Evolutionary conservation across 2,329 filamentous ascomycete species (phyloP), one percentile per base, ranked within the genome.

Genomic region (Sarocladium strictum): DNA sequence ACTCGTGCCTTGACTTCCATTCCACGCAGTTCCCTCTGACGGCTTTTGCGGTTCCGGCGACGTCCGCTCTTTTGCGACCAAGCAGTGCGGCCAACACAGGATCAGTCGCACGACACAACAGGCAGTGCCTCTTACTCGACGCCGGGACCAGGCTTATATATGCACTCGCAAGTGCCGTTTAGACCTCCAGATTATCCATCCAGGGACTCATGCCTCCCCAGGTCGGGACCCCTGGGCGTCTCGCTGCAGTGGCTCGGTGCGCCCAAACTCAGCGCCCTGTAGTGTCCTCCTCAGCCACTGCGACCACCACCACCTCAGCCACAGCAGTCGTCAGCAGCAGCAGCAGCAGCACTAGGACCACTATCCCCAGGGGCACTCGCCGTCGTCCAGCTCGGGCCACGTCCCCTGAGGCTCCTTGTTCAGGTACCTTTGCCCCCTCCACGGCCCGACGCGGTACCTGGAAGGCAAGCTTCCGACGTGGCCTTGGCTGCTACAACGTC

Each of bases 141-240:
- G 35, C 15, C n/a, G 35, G 6, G 23, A 11, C 38, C 19, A 7
- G 9, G 38, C 17, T 23, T 43, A 43, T 43, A 17, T 38, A 43
- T 43, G 38, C 38, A 17, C 19, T 21, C 38, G 4, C 38, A 23
- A 17, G 38, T 9, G 7, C 19, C 38, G 38, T 21, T 19, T 43
- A 43, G 38, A 49, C n/a, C 21, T 12, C n/a, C 4, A 49, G 6
- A 15, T 23, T 19, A n/a, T n/a, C 47, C 47, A 51, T 51, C 47
- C 47, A 51, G 47, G 47, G 47, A 51, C 47, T 51, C 47, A 51
- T 51, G 47, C 47, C 47, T 33, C 47, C 27, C 27, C 47, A 51
- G 47, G 47, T 51, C 17, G 27, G 47, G 23, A 23, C 17, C 26
- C 47, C 47, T 51, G 47, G 47, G 47, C 47, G 47, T 23, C 47